A percentile compares a stretch with the other conserved stretches of the same genome.
phyloP scores from a whole-genome alignment of 2,329 filamentous ascomycete genomes.

The Fusarium lateritium region DNA sequence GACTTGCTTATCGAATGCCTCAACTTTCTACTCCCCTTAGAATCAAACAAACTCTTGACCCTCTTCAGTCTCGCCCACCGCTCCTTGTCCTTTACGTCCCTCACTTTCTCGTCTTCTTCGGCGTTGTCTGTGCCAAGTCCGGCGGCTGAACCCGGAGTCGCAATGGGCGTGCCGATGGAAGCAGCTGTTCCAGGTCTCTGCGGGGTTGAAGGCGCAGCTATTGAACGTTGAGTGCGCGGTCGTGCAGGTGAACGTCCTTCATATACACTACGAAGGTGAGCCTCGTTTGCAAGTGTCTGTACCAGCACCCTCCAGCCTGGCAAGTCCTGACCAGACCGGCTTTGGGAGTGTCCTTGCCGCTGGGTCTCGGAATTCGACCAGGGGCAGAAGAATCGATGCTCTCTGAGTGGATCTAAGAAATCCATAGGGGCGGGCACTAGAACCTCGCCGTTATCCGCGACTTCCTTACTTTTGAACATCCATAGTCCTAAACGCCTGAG shows the following conservation, averaged over 20 bases:
- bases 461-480: slow-evolving; percentile 88
- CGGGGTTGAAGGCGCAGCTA: slow-evolving; percentile 42
- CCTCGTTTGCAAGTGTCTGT: slow-evolving; percentile 71
- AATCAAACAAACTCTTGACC: slow-evolving; percentile 80
- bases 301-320: slow-evolving; percentile 70
- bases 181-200: slow-evolving; percentile 35
- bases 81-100: slow-evolving; percentile 76
- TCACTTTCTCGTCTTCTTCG: slow-evolving; percentile 60
- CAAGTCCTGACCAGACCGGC: slow-evolving; percentile 55
- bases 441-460: slow-evolving; percentile 67
- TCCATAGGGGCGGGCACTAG: slow-evolving; percentile 74
- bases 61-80: slow-evolving; percentile 79
- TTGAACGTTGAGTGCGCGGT: slow-evolving; percentile 27
- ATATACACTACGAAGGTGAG: slow-evolving; percentile 63
- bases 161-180: slow-evolving; percentile 37
- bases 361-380: slow-evolving; percentile 80
- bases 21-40: slow-evolving; percentile 72
- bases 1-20: slow-evolving; percentile 57
- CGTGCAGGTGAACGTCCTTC: slow-evolving; percentile 49
- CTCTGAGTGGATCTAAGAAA: slow-evolving; percentile 76
- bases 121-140: slow-evolving; percentile 25
- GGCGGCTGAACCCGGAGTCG: slow-evolving; percentile 22
- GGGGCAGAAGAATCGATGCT: slow-evolving; percentile 88
- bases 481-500: slow-evolving; percentile 91
- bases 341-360: slow-evolving; percentile 56